Percentiles rank a stretch among this genome's conserved stretches.
phyloP scores from a whole-genome alignment of 2,329 filamentous ascomycete genomes.

The Epichloe bromicola region DNA sequence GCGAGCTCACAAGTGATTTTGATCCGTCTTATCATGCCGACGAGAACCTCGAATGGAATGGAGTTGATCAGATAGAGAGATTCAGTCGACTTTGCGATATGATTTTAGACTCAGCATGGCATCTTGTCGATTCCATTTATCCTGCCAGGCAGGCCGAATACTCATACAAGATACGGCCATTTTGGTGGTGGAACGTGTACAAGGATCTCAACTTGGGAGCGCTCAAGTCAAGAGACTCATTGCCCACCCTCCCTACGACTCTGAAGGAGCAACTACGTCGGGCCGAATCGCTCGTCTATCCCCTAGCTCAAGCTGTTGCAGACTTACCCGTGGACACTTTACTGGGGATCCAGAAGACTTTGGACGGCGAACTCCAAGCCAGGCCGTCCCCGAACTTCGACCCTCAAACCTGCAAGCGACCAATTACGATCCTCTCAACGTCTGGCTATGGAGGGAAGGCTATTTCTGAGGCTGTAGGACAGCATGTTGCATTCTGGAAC shows the following conservation, averaged over 20 bases:
- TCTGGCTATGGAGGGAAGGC: constrained; percentile 26
- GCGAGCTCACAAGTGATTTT: constrained; percentile 10
- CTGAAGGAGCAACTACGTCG: constrained; percentile 17
- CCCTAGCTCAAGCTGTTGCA: constrained; percentile 21
- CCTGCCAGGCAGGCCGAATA: constrained; percentile 22
- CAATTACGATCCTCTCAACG: constrained; percentile 24
- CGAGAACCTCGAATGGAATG: constrained; percentile 5
- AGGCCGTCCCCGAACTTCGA: constrained; percentile 17
- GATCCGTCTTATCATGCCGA: constrained; percentile 3
- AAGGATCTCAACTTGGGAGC: constrained; percentile 20
- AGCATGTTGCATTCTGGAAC: constrained; percentile 46
- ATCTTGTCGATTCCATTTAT: constrained; percentile 21
- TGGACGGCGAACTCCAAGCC: constrained; percentile 18
- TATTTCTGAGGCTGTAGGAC: constrained; percentile 38
- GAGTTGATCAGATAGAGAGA: constrained; percentile 8
- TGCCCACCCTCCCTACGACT: constrained; percentile 13
- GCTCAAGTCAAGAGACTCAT: constrained; percentile 18
- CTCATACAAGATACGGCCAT: constrained; percentile 21
- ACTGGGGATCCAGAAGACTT: constrained; percentile 15
- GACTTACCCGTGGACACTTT: constrained; percentile 23
- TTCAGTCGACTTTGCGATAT: constrained; percentile 18
- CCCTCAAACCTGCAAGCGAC: constrained; percentile 21
- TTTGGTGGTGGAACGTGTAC: constrained; percentile 28
- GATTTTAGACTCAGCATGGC: constrained; percentile 25
- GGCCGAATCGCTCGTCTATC: constrained; percentile 19